phyloP scores from a whole-genome alignment of 2,329 filamentous ascomycete species.

The Fusarium pseudoanthophilum region DNA sequence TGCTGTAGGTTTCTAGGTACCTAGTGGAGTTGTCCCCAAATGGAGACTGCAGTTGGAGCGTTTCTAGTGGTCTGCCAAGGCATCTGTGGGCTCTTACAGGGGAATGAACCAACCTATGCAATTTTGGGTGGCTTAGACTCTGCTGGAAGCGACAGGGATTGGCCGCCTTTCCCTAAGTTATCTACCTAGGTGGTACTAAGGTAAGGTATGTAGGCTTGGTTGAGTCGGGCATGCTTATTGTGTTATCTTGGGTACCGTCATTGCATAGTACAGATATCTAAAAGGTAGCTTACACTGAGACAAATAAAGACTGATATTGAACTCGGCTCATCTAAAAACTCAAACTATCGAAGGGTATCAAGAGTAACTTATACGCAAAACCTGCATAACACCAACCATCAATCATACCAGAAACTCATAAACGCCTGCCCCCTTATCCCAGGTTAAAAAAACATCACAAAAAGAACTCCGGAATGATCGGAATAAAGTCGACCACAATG shows the following conservation, averaged over 20 bases:
- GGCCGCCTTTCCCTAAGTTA: constrained; percentile 7
- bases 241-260: constrained; percentile 11
- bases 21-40: constrained; percentile 23
- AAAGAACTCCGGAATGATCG: constrained; percentile 30
- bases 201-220: not conserved
- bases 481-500: constrained; percentile 12
- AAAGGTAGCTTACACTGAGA: not conserved
- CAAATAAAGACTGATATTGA: constrained; percentile 1
- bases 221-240: constrained; percentile 5
- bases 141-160: constrained; percentile 29
- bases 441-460: constrained; percentile 2
- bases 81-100: constrained; percentile 18
- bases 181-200: not conserved
- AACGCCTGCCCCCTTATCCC: constrained; percentile 24
- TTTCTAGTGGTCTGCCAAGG: constrained; percentile 22
- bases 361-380: constrained; percentile 36
- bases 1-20: constrained; percentile 18
- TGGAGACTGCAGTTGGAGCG: constrained; percentile 17
- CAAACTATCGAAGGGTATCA: constrained; percentile 40
- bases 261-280: not conserved
- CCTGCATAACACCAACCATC: constrained; percentile 11
- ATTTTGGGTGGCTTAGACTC: constrained; percentile 39
- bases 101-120: constrained; percentile 22
- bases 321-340: constrained; percentile 24
- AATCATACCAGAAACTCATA: constrained; percentile 4